Base-by-base conservation (phyloP, 805 yeast genomes). In the Komagataella kurtzmanii region DNA sequence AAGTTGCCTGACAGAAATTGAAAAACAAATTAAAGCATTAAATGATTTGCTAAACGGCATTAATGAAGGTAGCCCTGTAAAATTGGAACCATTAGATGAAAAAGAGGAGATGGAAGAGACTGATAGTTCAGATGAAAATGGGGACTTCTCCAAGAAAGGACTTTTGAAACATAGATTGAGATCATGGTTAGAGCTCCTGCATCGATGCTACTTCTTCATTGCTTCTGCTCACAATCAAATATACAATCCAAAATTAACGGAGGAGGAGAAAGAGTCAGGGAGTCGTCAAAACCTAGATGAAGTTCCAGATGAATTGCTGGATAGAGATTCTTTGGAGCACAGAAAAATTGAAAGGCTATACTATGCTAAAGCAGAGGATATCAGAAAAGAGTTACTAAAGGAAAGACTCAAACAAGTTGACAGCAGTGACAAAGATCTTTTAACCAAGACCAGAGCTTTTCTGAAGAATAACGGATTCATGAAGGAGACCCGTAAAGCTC, bases 151-250 rank as follows among this genome's bases (percentile, higher is more conserved):
- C n/a, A 30, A 30, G 40, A 30, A 10, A 30, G 40, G 40, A 8
- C 40, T 30, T 14, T 30, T 30, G 40, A 64, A 62, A 50, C 12
- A 58, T 7, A 67, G 74, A 50, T 58, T 75, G 8, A 65, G 85
- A 54, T 60, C 68, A 12, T 75, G 81, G 79, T 57, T 74, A 36
- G 84, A 87, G 50, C 59, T 80, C 8, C 65, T 87, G 14, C 97
- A 93, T 62, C 81, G 90, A 50, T 74, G 83, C 47, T 84, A 79
- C 60, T 91, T 90, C 60, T 78, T 88, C 55, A 69, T 85, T 23
- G 97, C 88, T 0, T 79, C 89, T 1, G 77, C 85, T 0, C 78
- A 84, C 59, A 86, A 74, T 56, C 90, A 84, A 57, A 61, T 71
- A 40, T 70, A 71, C 47, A 60, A 67, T 10, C 74, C 72, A 54